Conservation (phyloP, 495 filamentous ascomycete species). For the Lepraria neglecta region DNA sequence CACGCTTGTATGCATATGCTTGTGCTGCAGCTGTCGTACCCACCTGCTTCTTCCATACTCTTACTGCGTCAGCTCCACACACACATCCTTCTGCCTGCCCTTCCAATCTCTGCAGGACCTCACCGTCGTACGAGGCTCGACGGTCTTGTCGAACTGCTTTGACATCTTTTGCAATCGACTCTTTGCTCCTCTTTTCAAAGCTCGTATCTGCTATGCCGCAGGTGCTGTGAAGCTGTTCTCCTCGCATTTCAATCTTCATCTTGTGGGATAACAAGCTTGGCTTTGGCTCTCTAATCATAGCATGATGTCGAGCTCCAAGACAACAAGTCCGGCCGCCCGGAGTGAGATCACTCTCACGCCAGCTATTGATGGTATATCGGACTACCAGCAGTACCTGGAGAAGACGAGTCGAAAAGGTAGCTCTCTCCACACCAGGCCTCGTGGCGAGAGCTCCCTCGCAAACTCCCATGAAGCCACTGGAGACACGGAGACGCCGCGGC, state of each 20-base stretch:
- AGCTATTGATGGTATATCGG: conserved; percentile 13
- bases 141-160: no score
- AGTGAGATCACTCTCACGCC: conserved; percentile 21
- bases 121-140: no score
- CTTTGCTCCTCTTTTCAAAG: no score
- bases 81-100: no score
- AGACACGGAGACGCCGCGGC: background rate
- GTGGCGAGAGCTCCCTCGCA: conserved; percentile 4
- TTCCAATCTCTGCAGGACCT: no score
- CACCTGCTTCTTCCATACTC: background rate
- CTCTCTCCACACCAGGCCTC: background rate
- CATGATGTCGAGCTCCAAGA: background rate
- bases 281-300: background rate
- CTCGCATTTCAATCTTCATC: background rate
- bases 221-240: background rate
- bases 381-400: conserved; percentile 21
- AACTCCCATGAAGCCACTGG: conserved; percentile 3
- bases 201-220: no score
- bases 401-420: conserved; percentile 17
- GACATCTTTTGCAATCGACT: no score
- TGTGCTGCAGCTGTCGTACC: background rate
- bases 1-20: background rate
- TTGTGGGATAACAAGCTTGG: background rate
- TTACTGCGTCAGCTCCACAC: background rate
- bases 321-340: background rate